Percentiles rank a stretch among this genome's conserved stretches.
Conservation (phyloP, 2,329 filamentous ascomycete species). For the Cladosporium sp. region DNA sequence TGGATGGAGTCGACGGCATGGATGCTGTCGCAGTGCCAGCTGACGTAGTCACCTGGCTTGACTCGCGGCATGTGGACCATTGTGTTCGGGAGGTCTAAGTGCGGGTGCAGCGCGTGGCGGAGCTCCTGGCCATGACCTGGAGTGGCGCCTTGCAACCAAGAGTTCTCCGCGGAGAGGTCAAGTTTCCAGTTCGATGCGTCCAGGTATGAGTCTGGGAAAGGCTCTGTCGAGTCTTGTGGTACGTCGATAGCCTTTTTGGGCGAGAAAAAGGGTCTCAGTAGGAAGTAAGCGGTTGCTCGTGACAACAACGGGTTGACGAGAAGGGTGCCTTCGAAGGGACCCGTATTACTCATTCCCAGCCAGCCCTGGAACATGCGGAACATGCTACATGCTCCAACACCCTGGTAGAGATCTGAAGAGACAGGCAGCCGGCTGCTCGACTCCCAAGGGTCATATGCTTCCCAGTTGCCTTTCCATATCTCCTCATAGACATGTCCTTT, state of each 20-base stretch:
- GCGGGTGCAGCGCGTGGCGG: slow-evolving; percentile 60
- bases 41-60: slow-evolving; percentile 68
- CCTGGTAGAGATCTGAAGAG: slow-evolving; percentile 71
- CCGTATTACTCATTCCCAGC: slow-evolving; percentile 72
- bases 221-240: slow-evolving; percentile 16
- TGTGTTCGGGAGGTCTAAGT: slow-evolving; percentile 60
- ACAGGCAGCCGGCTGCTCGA: slow-evolving; percentile 64
- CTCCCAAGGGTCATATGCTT: slow-evolving; percentile 79
- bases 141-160: slow-evolving; percentile 65
- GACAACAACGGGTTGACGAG: slow-evolving; percentile 74
- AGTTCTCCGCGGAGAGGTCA: slow-evolving; percentile 45
- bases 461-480: slow-evolving; percentile 73
- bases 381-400: slow-evolving; percentile 75
- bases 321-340: slow-evolving; percentile 72
- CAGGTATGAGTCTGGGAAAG: slow-evolving; percentile 39
- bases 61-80: slow-evolving; percentile 67
- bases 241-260: slow-evolving; percentile 35
- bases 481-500: slow-evolving; percentile 64
- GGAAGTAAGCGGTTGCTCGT: slow-evolving; percentile 71
- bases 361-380: slow-evolving; percentile 90
- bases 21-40: slow-evolving; percentile 69
- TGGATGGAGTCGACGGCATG: slow-evolving; percentile 83
- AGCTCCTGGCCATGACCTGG: slow-evolving; percentile 68
- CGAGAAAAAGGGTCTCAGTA: slow-evolving; percentile 80
- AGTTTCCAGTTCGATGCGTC: slow-evolving; percentile 60